Evolutionary conservation across 2,329 filamentous ascomycete genomes (phyloP).

Genomic region (Neocatenulostroma microsporum): DNA sequence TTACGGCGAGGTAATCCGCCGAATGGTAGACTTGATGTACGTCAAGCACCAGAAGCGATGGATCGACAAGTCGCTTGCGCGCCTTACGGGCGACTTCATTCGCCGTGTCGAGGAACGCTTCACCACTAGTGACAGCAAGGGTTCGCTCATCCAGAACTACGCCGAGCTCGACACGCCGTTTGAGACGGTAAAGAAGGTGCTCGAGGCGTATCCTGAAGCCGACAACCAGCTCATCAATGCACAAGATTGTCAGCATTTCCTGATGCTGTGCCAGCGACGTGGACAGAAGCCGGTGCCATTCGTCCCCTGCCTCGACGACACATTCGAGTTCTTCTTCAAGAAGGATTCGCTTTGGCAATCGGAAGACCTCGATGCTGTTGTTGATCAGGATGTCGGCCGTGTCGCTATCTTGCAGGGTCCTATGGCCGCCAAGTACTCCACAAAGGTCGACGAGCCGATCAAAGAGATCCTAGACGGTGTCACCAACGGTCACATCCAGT

Average conservation of each 20-base stretch:
- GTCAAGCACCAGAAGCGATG: slow-evolving; percentile 78
- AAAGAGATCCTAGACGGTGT: slow-evolving; percentile 77
- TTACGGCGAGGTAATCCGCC: slow-evolving; percentile 72
- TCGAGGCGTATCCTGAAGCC: neutral
- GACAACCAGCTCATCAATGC: slow-evolving; percentile 86
- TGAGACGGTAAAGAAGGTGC: neutral
- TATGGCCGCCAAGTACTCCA: slow-evolving; percentile 80
- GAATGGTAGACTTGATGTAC: slow-evolving; percentile 79
- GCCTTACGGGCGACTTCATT: slow-evolving; percentile 83
- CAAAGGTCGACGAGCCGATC: slow-evolving; percentile 76
- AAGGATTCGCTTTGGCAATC: slow-evolving; percentile 99
- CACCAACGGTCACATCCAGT: slow-evolving; percentile 61
- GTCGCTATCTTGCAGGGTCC: slow-evolving; percentile 93
- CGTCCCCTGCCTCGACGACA: slow-evolving; percentile 81
- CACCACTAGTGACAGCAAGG: slow-evolving; percentile 51
- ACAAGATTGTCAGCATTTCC: slow-evolving; percentile 91
- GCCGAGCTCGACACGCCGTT: neutral
- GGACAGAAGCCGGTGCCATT: slow-evolving; percentile 94
- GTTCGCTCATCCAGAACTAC: slow-evolving; percentile 26
- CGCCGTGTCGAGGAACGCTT: slow-evolving; percentile 92
- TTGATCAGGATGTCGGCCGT: slow-evolving; percentile 84
- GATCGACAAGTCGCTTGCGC: slow-evolving; percentile 75
- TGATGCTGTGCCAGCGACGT: slow-evolving; percentile 77
- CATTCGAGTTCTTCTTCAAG: slow-evolving; percentile 98
- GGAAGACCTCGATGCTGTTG: slow-evolving; percentile 87